These are phyloP conservation scores for Lentinula edodes DNA, from an alignment of 768 basidiomycete species.

Conservation along the genomic window DNA sequence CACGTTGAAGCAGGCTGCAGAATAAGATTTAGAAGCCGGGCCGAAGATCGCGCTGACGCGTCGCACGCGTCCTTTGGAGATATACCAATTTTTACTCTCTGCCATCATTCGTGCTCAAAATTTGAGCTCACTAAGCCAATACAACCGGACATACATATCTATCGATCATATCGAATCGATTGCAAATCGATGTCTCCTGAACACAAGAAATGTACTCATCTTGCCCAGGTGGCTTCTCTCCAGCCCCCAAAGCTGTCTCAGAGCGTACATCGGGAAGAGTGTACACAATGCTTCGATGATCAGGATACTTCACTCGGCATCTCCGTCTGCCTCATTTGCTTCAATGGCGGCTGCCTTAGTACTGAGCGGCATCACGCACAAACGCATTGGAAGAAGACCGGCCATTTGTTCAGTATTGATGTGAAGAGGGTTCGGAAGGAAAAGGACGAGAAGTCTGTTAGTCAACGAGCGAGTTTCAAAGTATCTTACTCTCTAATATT, in stretches of 20 bases:
- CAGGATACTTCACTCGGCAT: slow-evolving; percentile 80
- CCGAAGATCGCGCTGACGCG: no score
- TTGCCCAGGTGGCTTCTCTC: slow-evolving; percentile 41
- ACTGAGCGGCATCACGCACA: slow-evolving; percentile 63
- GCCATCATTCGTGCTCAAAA: not conserved
- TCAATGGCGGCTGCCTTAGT: slow-evolving; percentile 85
- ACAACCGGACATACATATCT: not conserved
- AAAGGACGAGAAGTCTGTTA: slow-evolving; percentile 22
- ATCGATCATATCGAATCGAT: not conserved
- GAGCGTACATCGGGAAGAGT: slow-evolving; percentile 85
- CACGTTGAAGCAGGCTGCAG: not conserved
- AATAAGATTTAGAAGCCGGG: no score
- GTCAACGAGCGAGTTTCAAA: slow-evolving; percentile 53
- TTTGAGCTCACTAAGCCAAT: not conserved
- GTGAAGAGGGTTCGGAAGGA: slow-evolving; percentile 44
- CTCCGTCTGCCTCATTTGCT: slow-evolving; percentile 88
- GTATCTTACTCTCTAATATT: not conserved
- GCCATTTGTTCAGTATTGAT: slow-evolving; percentile 76
- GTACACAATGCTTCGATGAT: slow-evolving; percentile 94
- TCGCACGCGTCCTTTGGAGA: no score
- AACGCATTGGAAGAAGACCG: slow-evolving; percentile 65
- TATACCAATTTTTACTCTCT: no score
- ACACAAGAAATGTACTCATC: slow-evolving; percentile 41
- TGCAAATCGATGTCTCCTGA: slow-evolving; percentile 21
- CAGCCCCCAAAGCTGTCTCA: slow-evolving; percentile 59